Percentiles rank a stretch among this genome's conserved stretches.
Evolutionary conservation across 495 filamentous ascomycete genomes (phyloP).

Genomic region (Astrocystis sublimbata): DNA sequence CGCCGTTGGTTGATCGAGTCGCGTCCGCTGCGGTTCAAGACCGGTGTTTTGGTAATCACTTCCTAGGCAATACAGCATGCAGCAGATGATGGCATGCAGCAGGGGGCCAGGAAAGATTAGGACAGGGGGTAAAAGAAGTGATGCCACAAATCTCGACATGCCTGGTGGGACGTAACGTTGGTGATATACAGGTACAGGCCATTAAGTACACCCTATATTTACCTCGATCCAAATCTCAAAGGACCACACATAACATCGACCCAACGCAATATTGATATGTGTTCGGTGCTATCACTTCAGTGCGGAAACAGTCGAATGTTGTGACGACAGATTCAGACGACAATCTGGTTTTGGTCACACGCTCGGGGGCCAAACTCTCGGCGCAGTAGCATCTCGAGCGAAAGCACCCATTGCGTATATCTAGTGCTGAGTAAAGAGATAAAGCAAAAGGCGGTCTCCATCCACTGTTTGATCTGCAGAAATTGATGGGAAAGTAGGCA

Average conservation of each 20-base stretch:
- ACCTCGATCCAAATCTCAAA: background rate
- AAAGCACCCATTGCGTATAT: background rate
- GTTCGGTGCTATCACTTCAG: background rate
- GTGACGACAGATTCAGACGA: background rate
- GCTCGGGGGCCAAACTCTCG: background rate
- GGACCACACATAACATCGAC: background rate
- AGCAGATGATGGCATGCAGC: constrained; percentile 15
- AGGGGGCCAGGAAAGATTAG: background rate
- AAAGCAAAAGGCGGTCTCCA: background rate
- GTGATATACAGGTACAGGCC: constrained; percentile 10
- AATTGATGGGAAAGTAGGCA: background rate
- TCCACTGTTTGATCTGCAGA: constrained; percentile 12
- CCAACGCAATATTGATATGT: background rate
- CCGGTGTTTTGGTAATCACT: background rate
- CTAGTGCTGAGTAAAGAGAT: background rate
- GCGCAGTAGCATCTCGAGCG: background rate
- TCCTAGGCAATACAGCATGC: background rate
- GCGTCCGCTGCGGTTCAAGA: background rate
- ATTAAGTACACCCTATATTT: background rate
- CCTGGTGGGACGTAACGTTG: constrained; percentile 1
- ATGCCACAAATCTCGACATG: constrained; percentile 16
- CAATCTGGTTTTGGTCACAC: background rate
- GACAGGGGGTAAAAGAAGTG: constrained; percentile 13
- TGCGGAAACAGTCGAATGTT: background rate
- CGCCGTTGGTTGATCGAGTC: background rate